Base-by-base conservation (phyloP, 179 eudicot genomes). In the Beta corolliflora region DNA sequence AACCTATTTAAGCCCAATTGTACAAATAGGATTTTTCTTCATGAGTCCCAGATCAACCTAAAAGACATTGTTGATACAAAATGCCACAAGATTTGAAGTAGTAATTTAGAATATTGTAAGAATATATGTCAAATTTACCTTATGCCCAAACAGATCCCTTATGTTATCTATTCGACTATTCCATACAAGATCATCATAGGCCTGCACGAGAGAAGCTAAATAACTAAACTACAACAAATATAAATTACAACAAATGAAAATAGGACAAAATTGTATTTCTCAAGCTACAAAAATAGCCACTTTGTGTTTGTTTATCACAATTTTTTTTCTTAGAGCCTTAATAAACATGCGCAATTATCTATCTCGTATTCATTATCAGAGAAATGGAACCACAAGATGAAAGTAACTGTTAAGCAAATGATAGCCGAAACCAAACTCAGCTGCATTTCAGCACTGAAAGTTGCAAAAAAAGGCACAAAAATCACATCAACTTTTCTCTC, bases 81-180 rank as follows among this genome's bases (percentile, higher is more conserved):
- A n/a, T n/a, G 60, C 23, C 25, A 55, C 5, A 44, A 69, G 10
- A 73, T n/a, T n/a, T n/a, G 13, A 55, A 52, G 56, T 19, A 7
- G 25, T 76, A 56, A n/a, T n/a, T n/a, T n/a, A n/a, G n/a, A n/a
- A n/a, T n/a, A n/a, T n/a, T n/a, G n/a, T n/a, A n/a, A n/a, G 13
- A 2, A 50, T 2, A 50, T 23, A 46, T 45, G 56, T 55, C 8
- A 46, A 31, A 58, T 46, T 45, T 89, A 95, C 98, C 97, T 95
- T 95, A 90, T 90, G 97, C 45, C 99, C 97, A 52, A 92, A 95
- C 81, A 94, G 89, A 89, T 90, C 94, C 29, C 97, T 86, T 67
- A 95, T 95, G 88, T 94, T 94, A 64, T 95, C 95, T 15, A 92
- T 84, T 73, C 93, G n/a, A n/a, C n/a, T n/a, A n/a, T n/a, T n/a